A percentile compares a stretch with the other conserved stretches of the same genome.
Evolutionary conservation across 805 yeast genomes (phyloP).

Genomic region (Candida chauliodis): DNA sequence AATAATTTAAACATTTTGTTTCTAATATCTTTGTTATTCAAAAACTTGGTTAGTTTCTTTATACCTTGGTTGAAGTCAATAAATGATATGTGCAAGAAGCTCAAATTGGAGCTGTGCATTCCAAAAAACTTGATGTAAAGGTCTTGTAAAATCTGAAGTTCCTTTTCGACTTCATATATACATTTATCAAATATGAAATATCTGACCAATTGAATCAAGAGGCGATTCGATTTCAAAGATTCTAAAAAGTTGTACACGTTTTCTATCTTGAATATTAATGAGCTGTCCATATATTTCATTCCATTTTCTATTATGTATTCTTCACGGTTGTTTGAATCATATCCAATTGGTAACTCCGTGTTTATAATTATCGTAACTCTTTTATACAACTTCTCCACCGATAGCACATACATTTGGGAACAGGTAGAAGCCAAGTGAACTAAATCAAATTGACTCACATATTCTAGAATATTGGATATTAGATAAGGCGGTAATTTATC

Average conservation of each 20-base stretch:
- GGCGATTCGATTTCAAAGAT: slow-evolving; percentile 16
- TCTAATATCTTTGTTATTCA: slow-evolving; percentile 21
- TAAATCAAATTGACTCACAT: slow-evolving; percentile 31
- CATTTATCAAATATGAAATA: slow-evolving; percentile 35
- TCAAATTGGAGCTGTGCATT: slow-evolving; percentile 18
- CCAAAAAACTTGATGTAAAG: slow-evolving; percentile 26
- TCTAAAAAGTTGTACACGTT: slow-evolving; percentile 18
- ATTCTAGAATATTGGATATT: slow-evolving; percentile 16
- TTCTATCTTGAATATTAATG: slow-evolving; percentile 20
- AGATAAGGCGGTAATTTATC: slow-evolving; percentile 13
- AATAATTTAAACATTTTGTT: slow-evolving; percentile 28
- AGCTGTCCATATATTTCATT: slow-evolving; percentile 25
- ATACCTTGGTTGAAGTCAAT: slow-evolving; percentile 24
- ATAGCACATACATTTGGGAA: slow-evolving; percentile 17
- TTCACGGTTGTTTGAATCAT: slow-evolving; percentile 13
- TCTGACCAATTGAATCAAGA: slow-evolving; percentile 19
- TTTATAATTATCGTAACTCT: slow-evolving; percentile 28
- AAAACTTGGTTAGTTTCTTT: slow-evolving; percentile 21
- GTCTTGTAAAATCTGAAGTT: slow-evolving; percentile 17
- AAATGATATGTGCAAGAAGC: slow-evolving; percentile 31
- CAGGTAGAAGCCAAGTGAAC: slow-evolving; percentile 22
- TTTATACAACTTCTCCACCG: slow-evolving; percentile 23
- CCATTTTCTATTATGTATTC: slow-evolving; percentile 26
- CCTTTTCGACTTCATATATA: slow-evolving; percentile 10
- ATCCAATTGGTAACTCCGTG: slow-evolving; percentile 23